Conservation (phyloP, 1,284 basidiomycete genomes). For the Sanghuangporus weigelae region DNA sequence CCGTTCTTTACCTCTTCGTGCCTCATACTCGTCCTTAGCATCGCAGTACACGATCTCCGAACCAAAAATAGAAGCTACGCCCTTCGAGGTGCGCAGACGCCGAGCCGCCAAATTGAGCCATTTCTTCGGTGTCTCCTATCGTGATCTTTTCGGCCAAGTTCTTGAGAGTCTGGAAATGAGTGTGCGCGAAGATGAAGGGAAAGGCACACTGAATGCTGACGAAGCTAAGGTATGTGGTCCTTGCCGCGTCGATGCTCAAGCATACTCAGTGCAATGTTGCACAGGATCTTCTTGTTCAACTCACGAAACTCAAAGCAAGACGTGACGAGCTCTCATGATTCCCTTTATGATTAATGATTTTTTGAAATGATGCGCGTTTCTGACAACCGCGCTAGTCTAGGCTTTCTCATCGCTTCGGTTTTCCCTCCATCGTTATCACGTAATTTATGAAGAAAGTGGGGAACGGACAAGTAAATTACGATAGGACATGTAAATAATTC, state of each 20-base stretch:
- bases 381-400: not conserved
- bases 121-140: conserved; percentile 81
- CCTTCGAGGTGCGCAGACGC: conserved; percentile 64
- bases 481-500: conserved; percentile 4
- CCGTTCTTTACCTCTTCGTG: conserved; percentile 59
- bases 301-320: conserved; percentile 15
- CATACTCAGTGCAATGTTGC: not conserved
- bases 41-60: conserved; percentile 40
- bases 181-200: conserved; percentile 58
- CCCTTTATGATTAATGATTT: not conserved
- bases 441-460: not conserved
- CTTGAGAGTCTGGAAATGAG: conserved; percentile 74
- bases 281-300: conserved; percentile 8
- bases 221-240: conserved; percentile 60
- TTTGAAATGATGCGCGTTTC: not conserved
- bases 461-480: conserved; percentile 6
- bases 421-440: not conserved
- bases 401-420: not conserved
- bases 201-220: conserved; percentile 56
- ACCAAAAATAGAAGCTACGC: conserved; percentile 40
- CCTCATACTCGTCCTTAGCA: conserved; percentile 54
- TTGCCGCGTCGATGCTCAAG: not conserved
- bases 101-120: conserved; percentile 74
- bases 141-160: conserved; percentile 67
- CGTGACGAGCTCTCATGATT: conserved; percentile 15